phyloP scores from a whole-genome alignment of 345 rosid genomes.

The Camelina hispida region DNA sequence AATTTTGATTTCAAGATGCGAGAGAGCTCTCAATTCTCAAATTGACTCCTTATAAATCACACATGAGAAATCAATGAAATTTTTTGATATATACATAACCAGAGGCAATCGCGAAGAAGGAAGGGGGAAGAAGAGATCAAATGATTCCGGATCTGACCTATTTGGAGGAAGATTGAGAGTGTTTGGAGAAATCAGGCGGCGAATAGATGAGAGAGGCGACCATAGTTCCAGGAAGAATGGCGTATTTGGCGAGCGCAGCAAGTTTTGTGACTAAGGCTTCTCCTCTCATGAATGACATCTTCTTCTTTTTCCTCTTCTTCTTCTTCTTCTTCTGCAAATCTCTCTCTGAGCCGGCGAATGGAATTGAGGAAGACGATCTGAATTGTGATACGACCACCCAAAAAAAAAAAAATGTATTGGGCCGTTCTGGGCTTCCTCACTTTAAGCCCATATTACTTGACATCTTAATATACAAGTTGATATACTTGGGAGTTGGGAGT shows the following conservation, averaged over 20 bases:
- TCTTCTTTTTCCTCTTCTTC: not conserved
- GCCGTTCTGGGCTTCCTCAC: no score
- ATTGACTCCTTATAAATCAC: not conserved
- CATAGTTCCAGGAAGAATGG: slow-evolving; percentile 67
- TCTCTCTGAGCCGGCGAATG: slow-evolving; percentile 25
- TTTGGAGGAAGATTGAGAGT: slow-evolving; percentile 46
- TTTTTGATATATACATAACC: not conserved
- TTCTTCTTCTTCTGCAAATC: slow-evolving; percentile 30
- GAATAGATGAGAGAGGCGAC: slow-evolving; percentile 58
- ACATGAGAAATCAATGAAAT: not conserved
- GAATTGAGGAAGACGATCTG: slow-evolving; percentile 11
- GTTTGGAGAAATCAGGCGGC: slow-evolving; percentile 34
- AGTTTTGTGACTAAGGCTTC: slow-evolving; percentile 71
- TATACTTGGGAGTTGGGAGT: no score
- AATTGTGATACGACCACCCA: no score
- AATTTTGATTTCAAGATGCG: not conserved
- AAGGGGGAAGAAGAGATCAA: no score
- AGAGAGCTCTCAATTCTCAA: not conserved
- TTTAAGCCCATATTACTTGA: no score
- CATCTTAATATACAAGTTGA: no score
- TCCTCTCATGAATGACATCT: slow-evolving; percentile 58
- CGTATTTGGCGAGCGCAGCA: slow-evolving; percentile 60
- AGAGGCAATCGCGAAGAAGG: not conserved
- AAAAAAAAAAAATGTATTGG: no score
- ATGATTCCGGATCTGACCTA: slow-evolving; percentile 22